Evolutionary conservation across 257 asterid genomes (phyloP).

Genomic region (Capsicum chinense): DNA sequence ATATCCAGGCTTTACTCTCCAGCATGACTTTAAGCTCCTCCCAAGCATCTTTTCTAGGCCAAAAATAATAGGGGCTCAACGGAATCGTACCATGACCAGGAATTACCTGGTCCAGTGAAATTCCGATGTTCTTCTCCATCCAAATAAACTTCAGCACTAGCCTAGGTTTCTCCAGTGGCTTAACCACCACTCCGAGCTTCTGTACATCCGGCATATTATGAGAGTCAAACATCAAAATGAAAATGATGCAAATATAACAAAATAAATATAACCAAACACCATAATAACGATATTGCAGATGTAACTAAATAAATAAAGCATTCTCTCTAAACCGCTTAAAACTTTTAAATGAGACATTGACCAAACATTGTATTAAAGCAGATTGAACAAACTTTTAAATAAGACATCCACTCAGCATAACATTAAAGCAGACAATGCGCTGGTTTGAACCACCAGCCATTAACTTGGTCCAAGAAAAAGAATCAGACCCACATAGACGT

Average conservation of each 20-base stretch:
- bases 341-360: not conserved
- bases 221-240: not conserved
- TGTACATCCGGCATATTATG: slow-evolving; percentile 7
- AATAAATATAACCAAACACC: not conserved
- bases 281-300: not conserved
- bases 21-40: slow-evolving; percentile 49
- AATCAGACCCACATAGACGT: not conserved
- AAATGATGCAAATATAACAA: not conserved
- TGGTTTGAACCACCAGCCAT: not conserved
- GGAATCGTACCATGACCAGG: slow-evolving; percentile 56
- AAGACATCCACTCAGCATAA: too few species aligned
- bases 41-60: slow-evolving; percentile 61
- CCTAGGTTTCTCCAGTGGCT: slow-evolving; percentile 53
- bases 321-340: not conserved
- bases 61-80: slow-evolving; percentile 51
- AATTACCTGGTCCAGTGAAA: slow-evolving; percentile 51
- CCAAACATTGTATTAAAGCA: not conserved
- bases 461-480: slow-evolving; percentile 19
- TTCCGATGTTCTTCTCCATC: slow-evolving; percentile 56
- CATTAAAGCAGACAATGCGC: too few species aligned
- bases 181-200: slow-evolving; percentile 54
- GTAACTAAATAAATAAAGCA: not conserved
- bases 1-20: slow-evolving; percentile 51
- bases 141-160: slow-evolving; percentile 51
- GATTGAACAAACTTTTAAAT: too few species aligned